These are phyloP conservation scores for Aspergillus hortae DNA, from an alignment of 2,329 filamentous ascomycete species.

Conservation along the genomic window DNA sequence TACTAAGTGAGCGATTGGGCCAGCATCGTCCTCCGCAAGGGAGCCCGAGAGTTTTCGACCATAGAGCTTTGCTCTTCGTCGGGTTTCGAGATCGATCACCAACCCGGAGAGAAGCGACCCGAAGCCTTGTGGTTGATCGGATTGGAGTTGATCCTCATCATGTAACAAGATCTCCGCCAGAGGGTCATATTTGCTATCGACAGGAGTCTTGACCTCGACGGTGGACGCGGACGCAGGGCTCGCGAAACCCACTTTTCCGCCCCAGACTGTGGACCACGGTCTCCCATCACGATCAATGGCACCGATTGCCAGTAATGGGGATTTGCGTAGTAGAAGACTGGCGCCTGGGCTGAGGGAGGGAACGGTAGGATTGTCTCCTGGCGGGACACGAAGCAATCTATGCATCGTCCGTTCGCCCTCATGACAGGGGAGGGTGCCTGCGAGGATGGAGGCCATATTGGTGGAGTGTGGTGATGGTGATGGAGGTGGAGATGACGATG, in stretches of 20 bases:
- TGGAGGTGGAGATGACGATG: neutral
- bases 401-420: conserved; percentile 66
- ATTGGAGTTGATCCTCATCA: conserved; percentile 31
- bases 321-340: conserved; percentile 56
- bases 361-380: conserved; percentile 63
- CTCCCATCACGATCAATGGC: conserved; percentile 61
- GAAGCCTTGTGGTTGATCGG: conserved; percentile 1
- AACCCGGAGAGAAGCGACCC: conserved; percentile 58
- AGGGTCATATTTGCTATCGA: conserved; percentile 64
- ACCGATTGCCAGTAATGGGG: conserved; percentile 69
- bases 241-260: conserved; percentile 68
- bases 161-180: conserved; percentile 63
- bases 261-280: conserved; percentile 77
- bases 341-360: conserved; percentile 61
- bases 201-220: conserved; percentile 60
- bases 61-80: conserved; percentile 70
- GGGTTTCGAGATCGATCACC: conserved; percentile 60
- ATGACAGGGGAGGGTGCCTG: conserved; percentile 49
- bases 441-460: conserved; percentile 22
- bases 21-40: conserved; percentile 33
- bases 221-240: conserved; percentile 59
- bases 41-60: conserved; percentile 67
- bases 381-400: conserved; percentile 56
- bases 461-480: neutral
- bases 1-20: conserved; percentile 52